A percentile compares a stretch with the other conserved stretches of the same genome.
Conservation (phyloP, 139 green algal species). For the Spirogloea muscicola region DNA sequence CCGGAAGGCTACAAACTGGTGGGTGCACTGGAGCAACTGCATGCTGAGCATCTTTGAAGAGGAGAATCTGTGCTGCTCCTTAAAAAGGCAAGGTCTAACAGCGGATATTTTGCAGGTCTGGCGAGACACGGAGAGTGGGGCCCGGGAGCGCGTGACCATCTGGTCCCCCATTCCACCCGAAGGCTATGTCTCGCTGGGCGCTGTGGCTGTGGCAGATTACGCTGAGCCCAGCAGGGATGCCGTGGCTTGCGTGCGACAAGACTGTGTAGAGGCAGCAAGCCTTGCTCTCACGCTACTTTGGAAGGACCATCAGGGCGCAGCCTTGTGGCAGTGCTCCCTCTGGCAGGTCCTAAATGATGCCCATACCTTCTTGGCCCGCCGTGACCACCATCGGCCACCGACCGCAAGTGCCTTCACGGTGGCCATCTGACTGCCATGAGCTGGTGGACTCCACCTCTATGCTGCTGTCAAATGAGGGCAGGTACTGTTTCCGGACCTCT, state of each 20-base stretch:
- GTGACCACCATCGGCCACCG: conserved; percentile 29
- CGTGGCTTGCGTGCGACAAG: conserved; percentile 63
- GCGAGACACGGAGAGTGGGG: conserved; percentile 56
- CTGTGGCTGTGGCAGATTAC: conserved; percentile 63
- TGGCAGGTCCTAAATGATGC: conserved; percentile 50
- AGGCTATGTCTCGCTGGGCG: conserved; percentile 67
- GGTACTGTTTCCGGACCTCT: too few species aligned
- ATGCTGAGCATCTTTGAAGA: too few species aligned
- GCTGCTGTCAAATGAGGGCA: too few species aligned
- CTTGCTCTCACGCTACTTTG: conserved; percentile 66
- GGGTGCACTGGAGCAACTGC: too few species aligned
- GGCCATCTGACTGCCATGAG: too few species aligned
- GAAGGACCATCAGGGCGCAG: conserved; percentile 55
- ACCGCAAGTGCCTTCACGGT: too few species aligned
- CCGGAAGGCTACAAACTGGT: conserved; percentile 37
- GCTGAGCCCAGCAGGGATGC: conserved; percentile 60
- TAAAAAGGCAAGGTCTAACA: not conserved
- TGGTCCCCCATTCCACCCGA: conserved; percentile 71
- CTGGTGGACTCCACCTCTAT: too few species aligned
- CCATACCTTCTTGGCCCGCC: conserved; percentile 13
- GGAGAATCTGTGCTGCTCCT: not conserved
- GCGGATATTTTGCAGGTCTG: too few species aligned
- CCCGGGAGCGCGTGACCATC: conserved; percentile 59
- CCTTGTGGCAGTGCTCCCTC: conserved; percentile 65
- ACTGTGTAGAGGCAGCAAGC: conserved; percentile 47